A percentile compares a stretch with the other conserved stretches of the same genome.
These are phyloP conservation scores for Leccinum fallax DNA, from an alignment of 1,284 basidiomycete genomes.

Conservation along the genomic window DNA sequence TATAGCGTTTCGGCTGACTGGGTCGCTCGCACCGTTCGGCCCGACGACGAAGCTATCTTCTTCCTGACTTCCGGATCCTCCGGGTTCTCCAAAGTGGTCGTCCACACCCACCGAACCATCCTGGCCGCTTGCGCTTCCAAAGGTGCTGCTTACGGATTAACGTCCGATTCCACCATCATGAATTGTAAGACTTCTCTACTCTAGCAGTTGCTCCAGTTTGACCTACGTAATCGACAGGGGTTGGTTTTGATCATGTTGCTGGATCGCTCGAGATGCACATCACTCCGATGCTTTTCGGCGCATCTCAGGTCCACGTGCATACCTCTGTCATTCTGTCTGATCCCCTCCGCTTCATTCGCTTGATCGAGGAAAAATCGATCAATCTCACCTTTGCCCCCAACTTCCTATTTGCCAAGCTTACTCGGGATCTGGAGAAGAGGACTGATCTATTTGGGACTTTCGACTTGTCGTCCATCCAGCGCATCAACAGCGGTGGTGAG, in stretches of 20 bases:
- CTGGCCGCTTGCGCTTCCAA: constrained; percentile 30
- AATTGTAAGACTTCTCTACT: constrained; percentile 23
- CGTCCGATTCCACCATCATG: constrained; percentile 25
- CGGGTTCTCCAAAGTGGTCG: constrained; percentile 39
- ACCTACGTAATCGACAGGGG: constrained; percentile 24
- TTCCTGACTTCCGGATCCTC: constrained; percentile 40
- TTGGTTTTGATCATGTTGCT: constrained; percentile 42
- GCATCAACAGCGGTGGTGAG: constrained; percentile 40
- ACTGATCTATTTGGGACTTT: constrained; percentile 26
- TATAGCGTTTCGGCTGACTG: constrained; percentile 18
- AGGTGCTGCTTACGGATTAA: constrained; percentile 24
- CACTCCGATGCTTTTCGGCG: constrained; percentile 25
- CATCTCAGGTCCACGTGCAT: constrained; percentile 34
- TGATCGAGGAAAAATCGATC: constrained; percentile 31
- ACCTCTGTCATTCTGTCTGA: constrained; percentile 30
- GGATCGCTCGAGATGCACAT: constrained; percentile 38
- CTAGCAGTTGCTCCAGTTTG: neutral
- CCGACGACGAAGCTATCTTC: constrained; percentile 32
- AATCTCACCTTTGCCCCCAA: constrained; percentile 44
- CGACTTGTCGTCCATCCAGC: constrained; percentile 37
- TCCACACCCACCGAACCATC: constrained; percentile 36
- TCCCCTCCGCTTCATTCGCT: constrained; percentile 21
- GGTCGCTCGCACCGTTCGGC: constrained; percentile 10
- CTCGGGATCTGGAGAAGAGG: constrained; percentile 31
- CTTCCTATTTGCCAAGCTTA: constrained; percentile 43